A percentile compares a stretch with the other conserved stretches of the same genome.
phyloP scores from a whole-genome alignment of 75 land plant genomes.

The Isoetes taiwanensis region DNA sequence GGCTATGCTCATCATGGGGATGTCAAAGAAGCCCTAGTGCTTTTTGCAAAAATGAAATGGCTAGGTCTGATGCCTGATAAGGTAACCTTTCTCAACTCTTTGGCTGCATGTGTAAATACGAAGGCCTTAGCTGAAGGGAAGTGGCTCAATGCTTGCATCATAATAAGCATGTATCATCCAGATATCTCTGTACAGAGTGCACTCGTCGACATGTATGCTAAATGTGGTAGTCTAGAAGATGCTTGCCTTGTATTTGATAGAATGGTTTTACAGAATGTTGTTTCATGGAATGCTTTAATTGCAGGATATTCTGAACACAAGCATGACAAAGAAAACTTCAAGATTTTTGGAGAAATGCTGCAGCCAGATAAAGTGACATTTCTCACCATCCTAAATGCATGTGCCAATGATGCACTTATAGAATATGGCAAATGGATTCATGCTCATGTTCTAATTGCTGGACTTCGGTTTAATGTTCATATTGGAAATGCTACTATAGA shows the following conservation, averaged over 20 bases:
- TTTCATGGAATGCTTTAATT: neutral
- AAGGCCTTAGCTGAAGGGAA: constrained; percentile 21
- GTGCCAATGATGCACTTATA: no score
- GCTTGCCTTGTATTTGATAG: constrained; percentile 14
- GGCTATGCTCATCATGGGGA: constrained; percentile 35
- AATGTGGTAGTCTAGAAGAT: constrained; percentile 20
- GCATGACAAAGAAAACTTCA: no score
- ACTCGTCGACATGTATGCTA: constrained; percentile 30
- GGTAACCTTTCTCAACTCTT: constrained; percentile 30
- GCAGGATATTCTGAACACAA: neutral
- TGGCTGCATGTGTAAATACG: constrained; percentile 13
- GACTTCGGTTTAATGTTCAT: neutral
- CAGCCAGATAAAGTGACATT: no score
- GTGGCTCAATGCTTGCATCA: constrained; percentile 27
- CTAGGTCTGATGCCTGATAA: constrained; percentile 32
- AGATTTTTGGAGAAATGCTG: no score
- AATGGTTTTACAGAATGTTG: constrained; percentile 11
- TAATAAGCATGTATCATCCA: constrained; percentile 18
- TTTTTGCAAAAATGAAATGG: constrained; percentile 38
- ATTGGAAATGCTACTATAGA: neutral
- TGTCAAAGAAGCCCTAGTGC: constrained; percentile 19
- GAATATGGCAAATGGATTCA: no score
- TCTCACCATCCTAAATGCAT: no score
- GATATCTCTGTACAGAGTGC: constrained; percentile 19
- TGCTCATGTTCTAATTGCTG: no score